Evolutionary conservation across 495 filamentous ascomycete genomes (phyloP).

Genomic region (Trichoderma orchidacearum): DNA sequence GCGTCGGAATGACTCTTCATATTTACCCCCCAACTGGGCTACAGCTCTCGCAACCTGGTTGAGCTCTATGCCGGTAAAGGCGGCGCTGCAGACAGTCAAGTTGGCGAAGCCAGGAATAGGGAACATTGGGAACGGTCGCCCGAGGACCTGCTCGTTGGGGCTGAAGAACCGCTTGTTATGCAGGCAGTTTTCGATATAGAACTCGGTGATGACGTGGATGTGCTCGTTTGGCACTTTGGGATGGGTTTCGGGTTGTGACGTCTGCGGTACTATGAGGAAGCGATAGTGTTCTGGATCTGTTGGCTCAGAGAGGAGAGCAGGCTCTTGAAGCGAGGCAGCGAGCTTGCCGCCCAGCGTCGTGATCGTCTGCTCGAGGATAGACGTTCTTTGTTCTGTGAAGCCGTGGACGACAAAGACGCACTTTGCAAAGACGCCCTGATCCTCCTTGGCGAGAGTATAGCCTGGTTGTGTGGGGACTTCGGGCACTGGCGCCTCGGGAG

Average conservation of each 20-base stretch:
- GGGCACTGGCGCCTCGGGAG: slow-evolving; percentile 4
- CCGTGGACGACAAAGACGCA: slow-evolving; percentile 52
- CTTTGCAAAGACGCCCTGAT: slow-evolving; percentile 33
- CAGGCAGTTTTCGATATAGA: slow-evolving; percentile 85
- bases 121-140: slow-evolving; percentile 57
- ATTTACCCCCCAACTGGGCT: slow-evolving; percentile 60
- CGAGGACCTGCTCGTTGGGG: slow-evolving; percentile 51
- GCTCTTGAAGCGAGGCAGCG: slow-evolving; percentile 27
- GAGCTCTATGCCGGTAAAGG: slow-evolving; percentile 72
- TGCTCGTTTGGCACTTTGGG: slow-evolving; percentile 20
- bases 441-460: slow-evolving; percentile 10
- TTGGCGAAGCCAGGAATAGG: slow-evolving; percentile 53
- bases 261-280: slow-evolving; percentile 38
- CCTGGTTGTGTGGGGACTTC: slow-evolving; percentile 4
- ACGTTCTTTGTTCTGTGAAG: slow-evolving; percentile 31
- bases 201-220: slow-evolving; percentile 59
- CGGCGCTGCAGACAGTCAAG: slow-evolving; percentile 64
- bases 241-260: slow-evolving; percentile 22
- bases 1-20: slow-evolving; percentile 57
- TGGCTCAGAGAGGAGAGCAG: slow-evolving; percentile 11
- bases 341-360: slow-evolving; percentile 31
- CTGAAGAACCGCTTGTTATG: slow-evolving; percentile 55
- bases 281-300: slow-evolving; percentile 10
- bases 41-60: slow-evolving; percentile 69
- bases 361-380: slow-evolving; percentile 29